Evolutionary conservation across 2,329 filamentous ascomycete species (phyloP).

Genomic region (Teratosphaeria pseudoeucalypti): DNA sequence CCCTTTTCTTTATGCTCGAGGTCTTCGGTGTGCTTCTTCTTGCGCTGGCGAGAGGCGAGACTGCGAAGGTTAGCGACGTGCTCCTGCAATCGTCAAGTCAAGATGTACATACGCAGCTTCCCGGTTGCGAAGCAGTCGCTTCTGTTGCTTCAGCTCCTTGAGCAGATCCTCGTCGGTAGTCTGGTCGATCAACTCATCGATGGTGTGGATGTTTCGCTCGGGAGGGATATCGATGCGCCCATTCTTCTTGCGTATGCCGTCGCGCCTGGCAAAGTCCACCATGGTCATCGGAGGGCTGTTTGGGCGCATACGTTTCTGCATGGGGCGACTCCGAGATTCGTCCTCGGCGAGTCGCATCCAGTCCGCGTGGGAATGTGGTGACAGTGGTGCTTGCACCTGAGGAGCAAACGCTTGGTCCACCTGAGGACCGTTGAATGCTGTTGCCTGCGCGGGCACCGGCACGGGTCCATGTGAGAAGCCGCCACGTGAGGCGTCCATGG

Average conservation of each 20-base stretch:
- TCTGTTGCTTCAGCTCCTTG: conserved; percentile 98
- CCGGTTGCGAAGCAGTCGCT: conserved; percentile 84
- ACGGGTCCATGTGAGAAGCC: conserved; percentile 30
- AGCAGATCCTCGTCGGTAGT: conserved; percentile 85
- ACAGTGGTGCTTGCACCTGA: conserved; percentile 47
- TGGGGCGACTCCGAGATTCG: conserved; percentile 38
- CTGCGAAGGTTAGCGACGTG: conserved; percentile 6
- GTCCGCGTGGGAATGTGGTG: conserved; percentile 52
- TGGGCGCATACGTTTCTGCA: conserved; percentile 49
- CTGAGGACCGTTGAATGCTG: conserved; percentile 28
- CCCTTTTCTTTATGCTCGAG: conserved; percentile 96
- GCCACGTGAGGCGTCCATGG: conserved; percentile 23
- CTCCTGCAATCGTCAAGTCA: background rate
- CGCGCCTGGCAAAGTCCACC: conserved; percentile 48
- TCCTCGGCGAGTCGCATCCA: conserved; percentile 43
- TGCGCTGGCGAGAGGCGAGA: conserved; percentile 90
- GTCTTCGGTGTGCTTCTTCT: conserved; percentile 96
- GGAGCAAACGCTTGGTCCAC: conserved; percentile 38
- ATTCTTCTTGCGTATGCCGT: conserved; percentile 95
- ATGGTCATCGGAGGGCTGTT: conserved; percentile 50
- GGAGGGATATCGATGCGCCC: conserved; percentile 93
- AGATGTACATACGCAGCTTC: conserved; percentile 70
- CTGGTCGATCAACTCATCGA: conserved; percentile 82
- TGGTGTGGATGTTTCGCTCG: conserved; percentile 86
- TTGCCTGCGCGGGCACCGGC: conserved; percentile 30